phyloP scores from a whole-genome alignment of 2,329 filamentous ascomycete species.

The Nigrospora oryzae region DNA sequence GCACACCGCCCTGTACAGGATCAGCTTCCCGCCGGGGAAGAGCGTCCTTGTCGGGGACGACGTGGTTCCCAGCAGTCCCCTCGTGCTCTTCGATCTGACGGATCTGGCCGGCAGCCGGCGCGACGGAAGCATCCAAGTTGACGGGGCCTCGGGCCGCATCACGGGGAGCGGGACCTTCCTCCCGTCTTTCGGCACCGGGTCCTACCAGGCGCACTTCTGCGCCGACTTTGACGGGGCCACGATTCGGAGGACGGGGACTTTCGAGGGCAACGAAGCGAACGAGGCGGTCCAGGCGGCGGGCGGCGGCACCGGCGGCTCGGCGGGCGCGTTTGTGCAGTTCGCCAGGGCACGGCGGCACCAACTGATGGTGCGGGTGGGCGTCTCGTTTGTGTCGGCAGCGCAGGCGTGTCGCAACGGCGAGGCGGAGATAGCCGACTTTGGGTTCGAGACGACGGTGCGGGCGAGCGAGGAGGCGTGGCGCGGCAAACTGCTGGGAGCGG shows the following conservation, averaged over 20 bases:
- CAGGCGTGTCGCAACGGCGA: constrained; percentile 65
- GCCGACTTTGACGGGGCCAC: constrained; percentile 48
- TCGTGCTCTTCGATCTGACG: constrained; percentile 51
- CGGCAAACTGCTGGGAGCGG: constrained; percentile 46
- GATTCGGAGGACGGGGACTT: constrained; percentile 49
- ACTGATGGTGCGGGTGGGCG: constrained; percentile 61
- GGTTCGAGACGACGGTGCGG: constrained; percentile 48
- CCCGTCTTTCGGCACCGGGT: constrained; percentile 52
- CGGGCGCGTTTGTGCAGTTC: constrained; percentile 59
- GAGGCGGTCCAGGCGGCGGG: constrained; percentile 14
- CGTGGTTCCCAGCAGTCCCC: constrained; percentile 33
- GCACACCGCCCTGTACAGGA: constrained; percentile 51
- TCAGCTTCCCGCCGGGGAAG: constrained; percentile 38
- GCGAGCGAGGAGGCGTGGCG: constrained; percentile 52
- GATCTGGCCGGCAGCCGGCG: constrained; percentile 45
- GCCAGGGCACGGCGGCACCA: constrained; percentile 29
- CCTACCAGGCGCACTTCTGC: constrained; percentile 51
- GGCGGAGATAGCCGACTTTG: constrained; percentile 55
- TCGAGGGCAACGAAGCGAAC: constrained; percentile 37
- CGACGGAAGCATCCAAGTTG: constrained; percentile 41
- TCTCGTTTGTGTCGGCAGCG: constrained; percentile 60
- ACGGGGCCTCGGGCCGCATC: constrained; percentile 43
- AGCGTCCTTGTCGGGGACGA: constrained; percentile 11
- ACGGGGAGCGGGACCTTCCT: constrained; percentile 49
- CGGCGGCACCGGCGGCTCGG: constrained; percentile 22